phyloP scores from a whole-genome alignment of 768 basidiomycete species.

The Candolleomyces efflorescens region DNA sequence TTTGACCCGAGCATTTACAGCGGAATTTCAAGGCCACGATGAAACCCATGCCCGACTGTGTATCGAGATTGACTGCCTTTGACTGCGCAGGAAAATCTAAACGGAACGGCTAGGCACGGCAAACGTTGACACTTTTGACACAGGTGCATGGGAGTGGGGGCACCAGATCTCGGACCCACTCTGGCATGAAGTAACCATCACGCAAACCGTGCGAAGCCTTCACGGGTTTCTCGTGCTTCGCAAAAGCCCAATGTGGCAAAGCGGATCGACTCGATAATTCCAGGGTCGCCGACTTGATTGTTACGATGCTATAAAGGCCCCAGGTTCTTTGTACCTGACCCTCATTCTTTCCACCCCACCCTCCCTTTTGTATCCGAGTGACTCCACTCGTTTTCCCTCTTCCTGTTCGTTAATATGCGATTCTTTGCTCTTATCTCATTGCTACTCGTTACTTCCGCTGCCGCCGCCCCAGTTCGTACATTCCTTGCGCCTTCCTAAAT shows the following conservation, averaged over 20 bases:
- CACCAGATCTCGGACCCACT: not conserved
- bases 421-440: conserved; percentile 30
- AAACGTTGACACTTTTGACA: not conserved
- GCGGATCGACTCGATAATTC: conserved; percentile 25
- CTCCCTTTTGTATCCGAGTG: conserved; percentile 16
- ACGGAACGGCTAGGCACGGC: not conserved
- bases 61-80: not conserved
- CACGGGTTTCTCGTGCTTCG: not conserved
- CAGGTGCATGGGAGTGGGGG: not conserved
- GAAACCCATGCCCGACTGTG: not conserved
- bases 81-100: not conserved
- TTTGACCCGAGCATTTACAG: conserved; percentile 2
- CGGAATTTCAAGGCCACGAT: not conserved
- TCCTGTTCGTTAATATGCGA: conserved; percentile 25
- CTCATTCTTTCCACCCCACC: conserved; percentile 18
- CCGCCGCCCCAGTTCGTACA: conserved; percentile 35
- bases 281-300: not conserved
- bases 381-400: conserved; percentile 14
- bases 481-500: not conserved
- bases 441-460: conserved; percentile 27
- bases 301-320: conserved; percentile 28
- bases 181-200: not conserved
- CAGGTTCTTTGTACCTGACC: conserved; percentile 12
- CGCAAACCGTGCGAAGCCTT: conserved; percentile 8
- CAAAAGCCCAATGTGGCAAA: conserved; percentile 13